These are phyloP conservation scores for Pythium inflatum DNA, from an alignment of 352 stramenopile genomes.

Conservation along the genomic window DNA sequence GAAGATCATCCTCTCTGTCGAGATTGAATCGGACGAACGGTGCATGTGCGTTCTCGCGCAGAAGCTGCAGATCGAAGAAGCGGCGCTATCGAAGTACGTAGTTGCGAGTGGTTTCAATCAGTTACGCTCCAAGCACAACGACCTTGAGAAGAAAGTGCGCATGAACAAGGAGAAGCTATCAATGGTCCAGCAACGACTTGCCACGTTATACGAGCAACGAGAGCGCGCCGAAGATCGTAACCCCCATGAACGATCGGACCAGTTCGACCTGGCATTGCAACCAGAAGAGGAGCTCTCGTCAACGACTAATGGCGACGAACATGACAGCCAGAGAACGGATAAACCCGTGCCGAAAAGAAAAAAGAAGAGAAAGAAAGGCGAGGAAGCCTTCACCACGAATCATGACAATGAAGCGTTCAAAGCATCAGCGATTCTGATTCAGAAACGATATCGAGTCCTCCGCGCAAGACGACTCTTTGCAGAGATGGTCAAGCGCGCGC, in stretches of 20 bases:
- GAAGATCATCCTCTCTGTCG: conserved; percentile 43
- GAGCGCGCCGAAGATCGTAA: background rate
- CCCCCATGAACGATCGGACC: background rate
- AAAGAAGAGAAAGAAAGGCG: conserved; percentile 2
- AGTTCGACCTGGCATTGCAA: background rate
- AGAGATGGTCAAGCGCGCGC: conserved; percentile 35
- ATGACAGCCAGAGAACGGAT: too few species aligned
- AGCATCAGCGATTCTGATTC: conserved; percentile 31
- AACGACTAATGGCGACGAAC: background rate
- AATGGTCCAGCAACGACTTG: conserved; percentile 38
- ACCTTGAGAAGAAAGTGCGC: conserved; percentile 40
- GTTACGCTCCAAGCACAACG: conserved; percentile 35
- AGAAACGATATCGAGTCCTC: conserved; percentile 37
- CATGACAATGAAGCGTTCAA: background rate
- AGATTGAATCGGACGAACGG: conserved; percentile 46
- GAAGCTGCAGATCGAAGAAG: conserved; percentile 27
- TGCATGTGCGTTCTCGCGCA: conserved; percentile 41
- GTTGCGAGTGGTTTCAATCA: conserved; percentile 22
- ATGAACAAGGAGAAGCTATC: conserved; percentile 50
- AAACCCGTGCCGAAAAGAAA: conserved; percentile 6
- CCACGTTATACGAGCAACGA: conserved; percentile 18
- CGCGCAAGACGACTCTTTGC: conserved; percentile 33
- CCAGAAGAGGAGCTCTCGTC: background rate
- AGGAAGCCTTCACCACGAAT: background rate
- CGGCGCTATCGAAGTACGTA: conserved; percentile 6